A percentile compares a stretch with the other conserved stretches of the same genome.
Conservation (phyloP, 2,329 filamentous ascomycete genomes). For the Talaromyces rugulosus region DNA sequence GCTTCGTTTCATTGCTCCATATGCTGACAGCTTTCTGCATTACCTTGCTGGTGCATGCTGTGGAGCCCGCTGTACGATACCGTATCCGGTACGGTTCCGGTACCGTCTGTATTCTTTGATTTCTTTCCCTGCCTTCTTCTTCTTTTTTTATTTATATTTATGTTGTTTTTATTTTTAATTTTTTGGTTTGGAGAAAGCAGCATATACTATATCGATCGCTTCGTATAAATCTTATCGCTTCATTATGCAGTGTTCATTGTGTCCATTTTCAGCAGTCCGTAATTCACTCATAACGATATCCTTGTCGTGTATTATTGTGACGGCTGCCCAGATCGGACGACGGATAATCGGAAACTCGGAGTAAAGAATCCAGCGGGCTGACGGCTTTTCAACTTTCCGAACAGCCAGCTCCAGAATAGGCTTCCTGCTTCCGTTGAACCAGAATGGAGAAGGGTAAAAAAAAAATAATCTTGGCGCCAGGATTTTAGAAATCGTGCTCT, state of each 20-base stretch:
- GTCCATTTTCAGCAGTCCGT: too few relatives aligned
- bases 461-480: background rate
- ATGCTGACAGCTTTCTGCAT: background rate
- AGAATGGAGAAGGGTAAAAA: background rate
- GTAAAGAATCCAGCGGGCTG: background rate
- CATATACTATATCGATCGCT: too few relatives aligned
- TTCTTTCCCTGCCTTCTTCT: too few relatives aligned
- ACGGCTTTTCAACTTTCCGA: background rate
- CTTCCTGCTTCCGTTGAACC: background rate
- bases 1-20: slow-evolving; percentile 1
- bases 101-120: background rate
- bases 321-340: background rate
- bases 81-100: background rate
- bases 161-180: too few relatives aligned
- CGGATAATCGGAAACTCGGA: background rate
- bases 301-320: background rate
- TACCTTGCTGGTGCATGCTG: background rate
- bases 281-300: too few relatives aligned
- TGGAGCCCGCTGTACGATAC: too few relatives aligned
- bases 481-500: too few relatives aligned
- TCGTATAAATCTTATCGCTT: too few relatives aligned
- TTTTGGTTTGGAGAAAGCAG: too few relatives aligned
- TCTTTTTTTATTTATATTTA: too few relatives aligned
- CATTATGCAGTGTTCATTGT: too few relatives aligned
- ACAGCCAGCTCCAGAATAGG: background rate